Base-by-base conservation (phyloP, 768 basidiomycete species). In the Boletus eberwhitei region DNA sequence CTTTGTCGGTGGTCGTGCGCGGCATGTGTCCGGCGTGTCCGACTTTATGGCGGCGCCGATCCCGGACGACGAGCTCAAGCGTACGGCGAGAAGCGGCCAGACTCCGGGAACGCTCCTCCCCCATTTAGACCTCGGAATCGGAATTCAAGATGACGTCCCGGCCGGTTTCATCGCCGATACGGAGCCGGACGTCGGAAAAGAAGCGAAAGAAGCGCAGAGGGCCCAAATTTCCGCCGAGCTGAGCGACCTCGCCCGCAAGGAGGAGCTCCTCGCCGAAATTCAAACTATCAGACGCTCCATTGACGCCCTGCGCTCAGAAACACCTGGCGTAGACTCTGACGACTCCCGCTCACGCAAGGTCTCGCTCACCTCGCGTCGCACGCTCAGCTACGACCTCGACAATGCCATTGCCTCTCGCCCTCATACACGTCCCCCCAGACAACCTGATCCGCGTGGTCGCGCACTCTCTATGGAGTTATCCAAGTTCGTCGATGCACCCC, bases 251-350 rank as follows among this genome's bases (percentile, higher is more conserved):
- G 82, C 78, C 67, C 80, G 79, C 63, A 89, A 88, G 67, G 81
- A 90, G 66, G 81, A 84, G 43, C 78, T 93, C 6, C 73, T 90
- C 42, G 76, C 81, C 22, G 90, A 93, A 69, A 93, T 93, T 40
- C 83, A 88, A 63, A 86, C 80, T 13, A 88, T 93, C 55, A 82
- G 90, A 47, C 78, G 81, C 62, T 90, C 90, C 11, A 89, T 93
- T 64, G 88, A 91, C 51, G 75, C 82, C 4, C 74, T 92, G 39
- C 86, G 85, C 65, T 77, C 85, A 4, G 88, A 89, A 42, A 86
- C 85, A 8, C 85, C 88, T 17, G 70, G 71, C 40, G 38, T 55
- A 29, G 71, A 73, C 40, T 71, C 70, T 19, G 78, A 78, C 19
- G 80, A 82, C n/a, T 85, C 85, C 22, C 74, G 77, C 40, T 88